These are phyloP conservation scores for Tylopilus rubrobrunneus DNA, from an alignment of 768 basidiomycete species.

Conservation along the genomic window DNA sequence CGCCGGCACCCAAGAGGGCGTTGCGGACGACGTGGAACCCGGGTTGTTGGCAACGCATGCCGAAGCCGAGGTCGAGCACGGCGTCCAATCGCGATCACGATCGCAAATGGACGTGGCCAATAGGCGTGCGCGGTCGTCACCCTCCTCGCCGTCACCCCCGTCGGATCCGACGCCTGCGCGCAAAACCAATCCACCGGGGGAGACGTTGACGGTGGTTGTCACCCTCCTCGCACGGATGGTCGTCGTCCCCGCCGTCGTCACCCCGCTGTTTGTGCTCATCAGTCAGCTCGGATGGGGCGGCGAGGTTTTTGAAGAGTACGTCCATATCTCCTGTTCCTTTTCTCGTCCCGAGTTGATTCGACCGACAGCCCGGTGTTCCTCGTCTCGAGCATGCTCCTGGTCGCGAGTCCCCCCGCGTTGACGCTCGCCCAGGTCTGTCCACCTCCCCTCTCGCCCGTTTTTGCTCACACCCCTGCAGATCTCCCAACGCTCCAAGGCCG, in stretches of 20 bases:
- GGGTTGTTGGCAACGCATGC: constrained; percentile 2
- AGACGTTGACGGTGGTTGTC: constrained; percentile 80
- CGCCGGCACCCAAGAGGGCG: not conserved
- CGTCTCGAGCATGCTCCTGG: constrained; percentile 76
- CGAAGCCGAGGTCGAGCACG: constrained; percentile 3
- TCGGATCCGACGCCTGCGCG: not conserved
- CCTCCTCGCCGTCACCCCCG: not conserved
- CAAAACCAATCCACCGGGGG: constrained; percentile 45
- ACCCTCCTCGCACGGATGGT: constrained; percentile 86
- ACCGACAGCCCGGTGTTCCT: constrained; percentile 75
- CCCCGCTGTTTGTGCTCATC: constrained; percentile 70
- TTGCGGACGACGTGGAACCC: constrained; percentile 5
- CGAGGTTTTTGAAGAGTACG: constrained; percentile 71
- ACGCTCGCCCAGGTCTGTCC: constrained; percentile 54
- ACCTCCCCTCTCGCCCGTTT: constrained; percentile 19
- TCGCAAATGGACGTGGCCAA: not conserved
- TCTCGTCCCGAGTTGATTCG: not conserved
- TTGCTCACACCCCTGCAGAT: constrained; percentile 10
- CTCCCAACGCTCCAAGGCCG: constrained; percentile 12
- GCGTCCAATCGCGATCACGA: constrained; percentile 1
- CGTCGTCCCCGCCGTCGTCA: constrained; percentile 69
- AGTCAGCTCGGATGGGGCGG: constrained; percentile 43
- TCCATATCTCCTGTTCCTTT: constrained; percentile 14
- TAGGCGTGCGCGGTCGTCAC: not conserved
- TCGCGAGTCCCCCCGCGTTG: constrained; percentile 79